Base-by-base conservation (phyloP, 2,329 filamentous ascomycete species). In the Monosporascus sp. region DNA sequence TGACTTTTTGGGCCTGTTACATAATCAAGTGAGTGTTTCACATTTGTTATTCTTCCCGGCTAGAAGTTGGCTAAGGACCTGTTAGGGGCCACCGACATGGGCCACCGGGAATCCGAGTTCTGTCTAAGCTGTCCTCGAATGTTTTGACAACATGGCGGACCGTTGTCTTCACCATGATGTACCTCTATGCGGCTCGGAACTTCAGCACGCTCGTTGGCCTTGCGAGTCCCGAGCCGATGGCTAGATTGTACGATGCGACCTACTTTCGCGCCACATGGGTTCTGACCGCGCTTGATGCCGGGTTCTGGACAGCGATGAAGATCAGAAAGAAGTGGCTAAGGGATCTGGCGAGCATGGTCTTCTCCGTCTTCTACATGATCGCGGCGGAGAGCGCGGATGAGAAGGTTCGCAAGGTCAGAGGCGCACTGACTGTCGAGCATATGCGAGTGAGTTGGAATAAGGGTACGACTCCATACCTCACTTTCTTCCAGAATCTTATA, bases 231-330 rank as follows among this genome's bases (percentile, higher is more conserved):
- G 94, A 99, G 65, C 94, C 94, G 20, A 80, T 99, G 66, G 88
- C 92, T 31, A 96, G 96, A 66, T 87, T 97, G 69, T 99, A 99
- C 74, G 91, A 89, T 51, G 80, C 90, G 50, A 86, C 89, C 28
- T 99, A 95, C 74, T 99, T 96, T 70, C 87, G 94, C 48, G 94
- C 94, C 52, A 99, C 94, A 67, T 99, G 94, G 94, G 84, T 97
- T 17, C 86, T 94, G 51, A 99, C 94, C 0, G 94, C 91, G 0
- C 74, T 99, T 56, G 94, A 99, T 64, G 94, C 94, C 6, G 94
- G 94, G 1, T 99, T 97, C 71, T 99, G 94, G 94, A 96, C 91
- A 0, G 94, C 94, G 37, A 99, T 99, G 94, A 87, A 85, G 64
- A 92, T 99, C 58, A 83, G 82, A 48, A 69, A 68, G 50, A 91